Evolutionary conservation across 495 filamentous ascomycete genomes (phyloP).

Genomic region (Aspergillus ellipticus): DNA sequence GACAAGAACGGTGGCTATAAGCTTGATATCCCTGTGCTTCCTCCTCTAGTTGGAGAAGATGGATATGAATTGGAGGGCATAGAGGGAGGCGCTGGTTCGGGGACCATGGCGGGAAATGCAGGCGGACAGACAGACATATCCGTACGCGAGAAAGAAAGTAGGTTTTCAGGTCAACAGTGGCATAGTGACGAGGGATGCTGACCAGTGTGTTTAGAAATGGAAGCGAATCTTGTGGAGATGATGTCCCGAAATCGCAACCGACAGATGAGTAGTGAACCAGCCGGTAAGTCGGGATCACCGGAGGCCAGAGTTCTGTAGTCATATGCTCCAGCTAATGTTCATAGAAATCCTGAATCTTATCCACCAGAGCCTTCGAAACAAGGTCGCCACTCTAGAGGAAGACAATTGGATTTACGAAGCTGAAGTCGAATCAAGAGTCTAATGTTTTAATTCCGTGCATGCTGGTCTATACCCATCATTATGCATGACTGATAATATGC

Average conservation of each 20-base stretch:
- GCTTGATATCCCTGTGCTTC: constrained; percentile 62
- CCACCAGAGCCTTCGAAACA: constrained; percentile 64
- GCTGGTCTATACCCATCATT: constrained; percentile 18
- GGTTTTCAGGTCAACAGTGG: constrained; percentile 8
- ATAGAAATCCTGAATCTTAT: constrained; percentile 70
- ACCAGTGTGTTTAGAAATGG: constrained; percentile 34
- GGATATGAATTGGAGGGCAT: constrained; percentile 48
- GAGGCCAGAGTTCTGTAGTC: background rate
- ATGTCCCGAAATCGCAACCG: constrained; percentile 60
- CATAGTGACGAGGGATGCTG: background rate
- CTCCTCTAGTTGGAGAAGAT: constrained; percentile 48
- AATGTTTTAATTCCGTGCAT: constrained; percentile 4
- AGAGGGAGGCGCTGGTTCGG: constrained; percentile 26
- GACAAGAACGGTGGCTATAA: constrained; percentile 73
- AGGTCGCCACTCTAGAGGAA: constrained; percentile 68
- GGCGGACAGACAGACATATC: constrained; percentile 29
- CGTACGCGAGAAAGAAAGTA: constrained; percentile 46
- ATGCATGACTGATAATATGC: constrained; percentile 9
- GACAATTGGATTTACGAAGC: constrained; percentile 92
- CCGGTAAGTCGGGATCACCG: constrained; percentile 48
- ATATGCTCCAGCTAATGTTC: constrained; percentile 16
- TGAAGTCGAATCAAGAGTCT: constrained; percentile 47
- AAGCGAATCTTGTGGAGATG: constrained; percentile 46
- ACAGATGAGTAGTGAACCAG: constrained; percentile 58
- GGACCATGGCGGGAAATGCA: constrained; percentile 18